Base-by-base conservation (phyloP, 2,329 filamentous ascomycete genomes). In the Talaromyces islandicus region DNA sequence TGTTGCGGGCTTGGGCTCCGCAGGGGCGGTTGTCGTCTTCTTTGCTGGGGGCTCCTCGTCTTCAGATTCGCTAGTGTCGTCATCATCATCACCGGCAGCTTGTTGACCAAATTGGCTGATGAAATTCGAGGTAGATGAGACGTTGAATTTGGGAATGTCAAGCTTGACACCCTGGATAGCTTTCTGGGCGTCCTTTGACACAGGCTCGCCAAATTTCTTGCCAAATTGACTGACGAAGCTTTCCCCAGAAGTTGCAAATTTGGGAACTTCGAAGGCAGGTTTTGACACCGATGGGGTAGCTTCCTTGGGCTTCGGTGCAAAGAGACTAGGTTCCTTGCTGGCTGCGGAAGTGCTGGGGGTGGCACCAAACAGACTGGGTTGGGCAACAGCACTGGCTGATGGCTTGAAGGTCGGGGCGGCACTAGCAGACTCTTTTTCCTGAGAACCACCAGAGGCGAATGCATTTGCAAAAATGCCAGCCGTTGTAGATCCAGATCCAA, bases 41-140 rank as follows among this genome's bases (percentile, higher is more conserved):
- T 62, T 57, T 9, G 14, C 27, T 41, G 25, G 67, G 60, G 76
- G 78, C 52, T 77, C 77, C 53, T 76, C 73, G 51, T 77, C 48
- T 52, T 52, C 75, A 54, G 75, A 58, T 25, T 62, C 57, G 19
- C 52, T 55, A 11, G 30, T 53, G 21, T 62, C 57, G 24, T 62
- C 60, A 14, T 57, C 50, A 10, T 59, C 54, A 56, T 62, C 51
- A 4, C 32, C 51, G 19, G 57, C 57, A n/a, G 65, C 51, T 43
- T 64, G 57, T 48, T 64, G 58, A 41, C 43, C 53, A 59, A 62
- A 62, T 25, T 62, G 60, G 5, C 21, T 51, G 30, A 59, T 54
- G 10, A 62, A 62, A 25, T 41, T 62, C 3, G 57, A 38, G 27
- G 51, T 52, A 50, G 56, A 55, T 17, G 52, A 25, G 35, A 35